Base-by-base conservation (phyloP, 176 grass and related monocot species). In the Hyparrhenia diplandra region DNA sequence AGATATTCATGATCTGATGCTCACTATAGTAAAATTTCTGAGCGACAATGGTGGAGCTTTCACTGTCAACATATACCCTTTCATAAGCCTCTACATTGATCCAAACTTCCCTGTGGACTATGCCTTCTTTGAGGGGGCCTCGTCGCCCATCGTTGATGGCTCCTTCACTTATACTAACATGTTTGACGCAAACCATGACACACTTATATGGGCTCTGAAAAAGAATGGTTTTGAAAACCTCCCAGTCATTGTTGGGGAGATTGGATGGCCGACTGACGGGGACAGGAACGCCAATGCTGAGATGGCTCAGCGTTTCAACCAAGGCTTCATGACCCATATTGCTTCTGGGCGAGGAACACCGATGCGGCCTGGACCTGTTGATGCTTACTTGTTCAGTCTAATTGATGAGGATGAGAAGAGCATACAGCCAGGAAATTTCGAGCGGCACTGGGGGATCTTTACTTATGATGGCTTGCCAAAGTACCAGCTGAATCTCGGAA, bases 31-130 rank as follows among this genome's bases (percentile, higher is more conserved):
- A 2, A 99, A 99, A 49, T 95, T 91, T 74, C 90, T 99, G 21
- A 95, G 88, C 1, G 96, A 99, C 64, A 95, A 89, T 23, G 81
- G 71, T 8, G 96, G 86, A 32, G 82, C 83, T 73, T 99, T 95
- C 66, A 99, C 96, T 10, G 96, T 99, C 82, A 99, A 99, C 80
- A 99, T 99, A 62, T 99, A 99, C 69, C 96, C 96, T 80, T 99
- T 99, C 85, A 99, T 99, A 83, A 99, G 96, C 64, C 92, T 99
- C 24, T 99, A 99, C 82, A 82, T 7, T 1, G 92, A 99, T 3
- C 5, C 96, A 65, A 77, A 95, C 84, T 99, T 99, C 68, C 96
- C 96, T 2, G 82, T 93, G 21, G 93, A 99, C 46, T 99, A 99
- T 27, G 96, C 96, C 69, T 99, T 99, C 87, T 99, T 99, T 57